These are phyloP conservation scores for Xylaria sp. DNA, from an alignment of 2,329 filamentous ascomycete genomes.

Conservation along the genomic window DNA sequence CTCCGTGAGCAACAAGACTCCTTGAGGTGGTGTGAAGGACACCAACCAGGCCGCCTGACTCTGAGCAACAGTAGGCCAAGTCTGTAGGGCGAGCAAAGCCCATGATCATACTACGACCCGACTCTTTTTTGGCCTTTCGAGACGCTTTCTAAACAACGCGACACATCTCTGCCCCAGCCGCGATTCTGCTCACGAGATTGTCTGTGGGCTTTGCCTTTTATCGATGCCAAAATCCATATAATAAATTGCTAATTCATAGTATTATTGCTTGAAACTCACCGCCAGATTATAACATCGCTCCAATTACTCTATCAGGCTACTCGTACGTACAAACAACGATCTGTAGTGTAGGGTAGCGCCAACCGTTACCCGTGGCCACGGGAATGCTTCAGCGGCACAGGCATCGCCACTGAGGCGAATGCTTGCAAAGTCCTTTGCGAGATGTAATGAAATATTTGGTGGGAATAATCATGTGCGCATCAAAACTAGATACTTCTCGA, in stretches of 20 bases:
- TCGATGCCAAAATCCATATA: not conserved
- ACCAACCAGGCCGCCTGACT: not conserved
- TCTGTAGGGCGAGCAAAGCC: no score
- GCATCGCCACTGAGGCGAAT: constrained; percentile 23
- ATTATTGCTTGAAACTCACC: constrained; percentile 38
- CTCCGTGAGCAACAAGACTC: not conserved
- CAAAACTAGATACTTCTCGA: not conserved
- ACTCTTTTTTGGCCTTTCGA: not conserved
- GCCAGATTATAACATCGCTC: constrained; percentile 23
- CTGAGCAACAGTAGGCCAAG: no score
- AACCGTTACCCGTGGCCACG: not conserved
- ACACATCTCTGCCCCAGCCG: constrained; percentile 2
- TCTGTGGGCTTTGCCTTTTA: not conserved
- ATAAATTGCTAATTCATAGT: not conserved
- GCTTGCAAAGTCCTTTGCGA: constrained; percentile 15
- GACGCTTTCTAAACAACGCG: constrained; percentile 17
- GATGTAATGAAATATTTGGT: not conserved
- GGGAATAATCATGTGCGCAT: constrained; percentile 2
- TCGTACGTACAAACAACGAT: not conserved
- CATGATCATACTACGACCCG: constrained; percentile 1
- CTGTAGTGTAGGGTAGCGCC: not conserved
- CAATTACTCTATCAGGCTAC: constrained; percentile 21
- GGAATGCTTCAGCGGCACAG: constrained; percentile 7
- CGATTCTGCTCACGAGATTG: constrained; percentile 11
- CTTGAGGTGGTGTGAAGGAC: not conserved